Evolutionary conservation across 2,329 filamentous ascomycete species (phyloP), one percentile per base, ranked within the genome.

Genomic region (Penicillium oxalicum): DNA sequence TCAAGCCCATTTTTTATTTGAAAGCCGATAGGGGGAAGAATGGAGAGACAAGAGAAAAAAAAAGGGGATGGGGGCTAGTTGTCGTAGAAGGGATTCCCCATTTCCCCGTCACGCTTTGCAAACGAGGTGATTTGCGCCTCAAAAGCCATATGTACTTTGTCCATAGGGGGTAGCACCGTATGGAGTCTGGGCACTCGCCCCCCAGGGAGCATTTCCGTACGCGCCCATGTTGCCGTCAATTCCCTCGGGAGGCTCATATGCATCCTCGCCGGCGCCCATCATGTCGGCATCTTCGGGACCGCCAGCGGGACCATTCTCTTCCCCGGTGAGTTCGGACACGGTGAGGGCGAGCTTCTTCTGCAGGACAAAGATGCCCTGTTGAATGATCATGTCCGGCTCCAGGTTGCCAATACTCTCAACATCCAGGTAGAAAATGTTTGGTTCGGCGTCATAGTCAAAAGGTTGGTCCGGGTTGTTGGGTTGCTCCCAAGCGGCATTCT

Each of bases 371-470:
- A 98, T 95, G 32, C 90, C 91, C 61, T 89, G 83, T 61, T 91
- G 84, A 44, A 98, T 83, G 59, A 97, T 93, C 53, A 83, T 80
- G 63, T 98, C 91, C 0, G 93, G 91, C 28, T 93, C 88, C 52
- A 97, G 81, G 60, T 84, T 88, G 33, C 93, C 93, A 34, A 87
- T 84, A 40, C 87, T 86, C 70, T 98, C 93, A 40, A 98, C 86
- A 64, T 96, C 90, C 63, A 91, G 87, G 76, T 96, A 98, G 76
- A 96, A 98, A 57, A 81, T 82, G 52, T 77, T 78, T 4, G 93
- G 91, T 24, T 86, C 80, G 8, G 90, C 91, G 61, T 95, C 86
- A 70, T 88, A 97, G 72, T 97, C 84, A 70, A 97, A 97, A 0
- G 84, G 80, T 61, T 94, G 88, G 58, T 89, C 89, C 56, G 93